Percentiles rank a stretch among this genome's conserved stretches.
Conservation (phyloP, 352 stramenopile genomes). For the Phytophthora megakarya region DNA sequence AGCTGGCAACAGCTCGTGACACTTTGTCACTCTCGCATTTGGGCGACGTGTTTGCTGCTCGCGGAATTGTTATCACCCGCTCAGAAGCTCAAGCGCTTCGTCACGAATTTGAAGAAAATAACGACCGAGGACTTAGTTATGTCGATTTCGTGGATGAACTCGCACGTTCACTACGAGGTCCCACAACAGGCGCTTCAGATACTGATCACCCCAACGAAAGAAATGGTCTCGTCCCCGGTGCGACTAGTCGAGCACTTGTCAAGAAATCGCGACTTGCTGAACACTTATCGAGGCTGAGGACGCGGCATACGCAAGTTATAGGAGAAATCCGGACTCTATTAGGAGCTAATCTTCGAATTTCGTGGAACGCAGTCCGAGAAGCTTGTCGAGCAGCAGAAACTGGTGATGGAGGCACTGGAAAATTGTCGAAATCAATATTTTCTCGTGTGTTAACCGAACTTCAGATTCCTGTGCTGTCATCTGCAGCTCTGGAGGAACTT, state of each 20-base stretch:
- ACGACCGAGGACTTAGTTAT: conserved; percentile 62
- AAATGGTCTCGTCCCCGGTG: conserved; percentile 40
- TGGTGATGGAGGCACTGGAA: conserved; percentile 30
- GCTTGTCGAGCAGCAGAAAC: conserved; percentile 51
- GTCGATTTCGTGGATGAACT: conserved; percentile 67
- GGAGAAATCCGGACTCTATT: conserved; percentile 55
- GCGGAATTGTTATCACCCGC: conserved; percentile 52
- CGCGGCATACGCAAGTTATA: conserved; percentile 50
- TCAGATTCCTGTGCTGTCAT: conserved; percentile 46
- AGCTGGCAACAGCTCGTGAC: conserved; percentile 51
- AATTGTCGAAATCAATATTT: conserved; percentile 49
- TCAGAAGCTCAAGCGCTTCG: conserved; percentile 65
- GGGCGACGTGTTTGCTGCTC: conserved; percentile 49
- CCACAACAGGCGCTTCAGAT: conserved; percentile 13
- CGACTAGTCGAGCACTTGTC: conserved; percentile 42
- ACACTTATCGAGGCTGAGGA: conserved; percentile 53
- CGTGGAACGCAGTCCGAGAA: conserved; percentile 61
- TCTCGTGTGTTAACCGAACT: conserved; percentile 46
- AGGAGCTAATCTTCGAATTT: conserved; percentile 48
- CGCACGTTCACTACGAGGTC: conserved; percentile 50
- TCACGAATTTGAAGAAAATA: conserved; percentile 83
- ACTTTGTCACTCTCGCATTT: conserved; percentile 52
- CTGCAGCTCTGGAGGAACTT: conserved; percentile 29
- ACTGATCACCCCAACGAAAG: conserved; percentile 18
- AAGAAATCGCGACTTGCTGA: conserved; percentile 67